Percentiles rank a stretch among this genome's conserved stretches.
Conservation (phyloP, 2,329 filamentous ascomycete species). For the Verticillium longisporum region DNA sequence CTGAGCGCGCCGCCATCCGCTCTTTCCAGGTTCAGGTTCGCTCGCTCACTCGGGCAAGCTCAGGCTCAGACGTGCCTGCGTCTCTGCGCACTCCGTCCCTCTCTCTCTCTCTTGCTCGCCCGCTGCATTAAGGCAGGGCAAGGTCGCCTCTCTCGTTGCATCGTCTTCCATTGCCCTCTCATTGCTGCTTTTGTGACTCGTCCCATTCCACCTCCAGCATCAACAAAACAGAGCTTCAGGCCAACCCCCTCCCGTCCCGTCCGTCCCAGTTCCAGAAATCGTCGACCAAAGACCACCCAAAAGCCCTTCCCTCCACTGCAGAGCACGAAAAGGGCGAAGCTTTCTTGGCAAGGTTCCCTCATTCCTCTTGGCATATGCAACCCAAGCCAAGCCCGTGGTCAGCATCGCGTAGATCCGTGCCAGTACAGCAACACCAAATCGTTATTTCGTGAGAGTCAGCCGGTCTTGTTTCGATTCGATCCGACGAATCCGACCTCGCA, state of each 20-base stretch:
- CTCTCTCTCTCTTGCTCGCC: not conserved
- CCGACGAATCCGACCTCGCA: not conserved
- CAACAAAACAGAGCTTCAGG: not conserved
- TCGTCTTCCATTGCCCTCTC: not conserved
- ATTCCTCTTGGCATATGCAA: conserved; percentile 15
- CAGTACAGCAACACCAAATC: not conserved
- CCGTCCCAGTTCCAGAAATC: conserved; percentile 4
- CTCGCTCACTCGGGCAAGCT: not conserved
- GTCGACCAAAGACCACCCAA: not conserved
- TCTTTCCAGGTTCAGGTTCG: not conserved
- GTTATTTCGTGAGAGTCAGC: not conserved
- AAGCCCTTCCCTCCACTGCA: conserved; percentile 3
- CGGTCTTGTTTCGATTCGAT: not conserved
- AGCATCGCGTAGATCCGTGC: conserved; percentile 11
- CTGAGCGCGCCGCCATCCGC: not conserved
- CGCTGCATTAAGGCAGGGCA: not conserved
- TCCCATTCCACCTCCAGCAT: not conserved
- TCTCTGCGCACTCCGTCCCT: not conserved
- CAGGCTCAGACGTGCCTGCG: not conserved
- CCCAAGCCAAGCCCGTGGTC: conserved; percentile 9
- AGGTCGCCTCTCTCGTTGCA: not conserved
- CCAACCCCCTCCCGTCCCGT: not conserved
- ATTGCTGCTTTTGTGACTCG: not conserved
- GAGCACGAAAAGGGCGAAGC: conserved; percentile 11
- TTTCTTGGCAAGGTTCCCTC: conserved; percentile 15